phyloP scores from a whole-genome alignment of 2,329 filamentous ascomycete species.

The Penicillium sp. region DNA sequence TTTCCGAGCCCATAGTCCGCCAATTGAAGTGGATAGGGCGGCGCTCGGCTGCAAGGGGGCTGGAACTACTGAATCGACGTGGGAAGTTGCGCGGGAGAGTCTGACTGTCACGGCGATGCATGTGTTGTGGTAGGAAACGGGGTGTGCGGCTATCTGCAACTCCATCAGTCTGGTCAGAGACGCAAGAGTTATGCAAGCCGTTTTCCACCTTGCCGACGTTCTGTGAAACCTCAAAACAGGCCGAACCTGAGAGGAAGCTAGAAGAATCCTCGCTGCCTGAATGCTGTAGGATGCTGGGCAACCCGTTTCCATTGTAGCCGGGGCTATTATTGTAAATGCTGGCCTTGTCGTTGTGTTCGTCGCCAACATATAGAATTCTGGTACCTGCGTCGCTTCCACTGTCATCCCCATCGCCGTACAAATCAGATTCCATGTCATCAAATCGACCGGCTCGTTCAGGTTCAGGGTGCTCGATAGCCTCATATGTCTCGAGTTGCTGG shows the following conservation, averaged over 20 bases:
- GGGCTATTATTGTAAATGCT: neutral
- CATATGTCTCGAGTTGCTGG: too few species aligned
- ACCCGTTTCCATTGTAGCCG: neutral
- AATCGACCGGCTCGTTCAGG: neutral
- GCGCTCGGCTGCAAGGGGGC: neutral
- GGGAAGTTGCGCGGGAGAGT: neutral
- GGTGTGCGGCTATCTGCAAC: neutral
- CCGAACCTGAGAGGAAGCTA: neutral
- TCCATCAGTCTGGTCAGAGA: neutral
- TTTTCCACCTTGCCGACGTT: too few species aligned
- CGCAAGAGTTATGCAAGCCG: neutral
- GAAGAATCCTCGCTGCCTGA: neutral
- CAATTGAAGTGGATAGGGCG: neutral
- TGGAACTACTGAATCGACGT: neutral
- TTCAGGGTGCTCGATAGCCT: neutral
- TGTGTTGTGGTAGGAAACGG: neutral
- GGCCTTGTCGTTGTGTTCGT: neutral
- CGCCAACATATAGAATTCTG: neutral
- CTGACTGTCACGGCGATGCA: neutral
- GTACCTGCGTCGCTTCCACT: neutral
- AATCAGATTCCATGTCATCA: neutral
- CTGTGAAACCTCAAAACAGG: neutral
- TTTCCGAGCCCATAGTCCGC: neutral
- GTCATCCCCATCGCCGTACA: neutral
- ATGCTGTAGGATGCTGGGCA: neutral